These are phyloP conservation scores for Hylodesmum podocarpum DNA, from an alignment of 306 rosid genomes.

Conservation along the genomic window DNA sequence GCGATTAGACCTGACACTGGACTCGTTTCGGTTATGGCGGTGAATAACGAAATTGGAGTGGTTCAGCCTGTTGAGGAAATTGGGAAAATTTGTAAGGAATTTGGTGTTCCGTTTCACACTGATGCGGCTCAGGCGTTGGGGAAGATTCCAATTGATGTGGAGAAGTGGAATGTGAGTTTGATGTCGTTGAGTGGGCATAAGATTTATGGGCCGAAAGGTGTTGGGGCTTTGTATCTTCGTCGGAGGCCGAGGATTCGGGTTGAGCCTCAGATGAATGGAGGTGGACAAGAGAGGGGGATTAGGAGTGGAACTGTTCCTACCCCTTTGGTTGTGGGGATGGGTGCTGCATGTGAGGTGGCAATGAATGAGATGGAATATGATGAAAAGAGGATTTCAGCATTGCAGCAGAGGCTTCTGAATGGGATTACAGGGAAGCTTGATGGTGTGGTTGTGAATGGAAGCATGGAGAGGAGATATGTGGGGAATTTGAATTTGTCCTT, in stretches of 20 bases:
- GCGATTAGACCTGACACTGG: conserved; percentile 85
- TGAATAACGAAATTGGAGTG: conserved; percentile 92
- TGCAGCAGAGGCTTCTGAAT: conserved; percentile 66
- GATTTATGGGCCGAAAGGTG: conserved; percentile 81
- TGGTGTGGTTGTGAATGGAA: conserved; percentile 92
- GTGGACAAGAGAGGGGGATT: conserved; percentile 95
- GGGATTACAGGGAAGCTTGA: conserved; percentile 68
- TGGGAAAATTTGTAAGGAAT: conserved; percentile 78
- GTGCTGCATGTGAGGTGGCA: conserved; percentile 84
- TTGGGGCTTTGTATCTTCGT: conserved; percentile 84
- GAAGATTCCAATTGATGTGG: conserved; percentile 79
- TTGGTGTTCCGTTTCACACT: conserved; percentile 72
- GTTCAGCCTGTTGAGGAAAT: conserved; percentile 87
- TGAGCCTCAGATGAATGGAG: conserved; percentile 98
- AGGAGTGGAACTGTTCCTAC: conserved; percentile 92
- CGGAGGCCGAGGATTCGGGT: conserved; percentile 92
- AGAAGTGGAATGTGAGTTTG: conserved; percentile 92
- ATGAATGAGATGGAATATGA: conserved; percentile 87
- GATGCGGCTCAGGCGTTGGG: conserved; percentile 99
- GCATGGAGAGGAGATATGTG: conserved; percentile 68
- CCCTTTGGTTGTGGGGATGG: conserved; percentile 87
- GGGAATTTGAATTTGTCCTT: conserved; percentile 89
- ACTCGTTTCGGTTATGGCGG: conserved; percentile 87
- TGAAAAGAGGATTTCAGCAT: conserved; percentile 49
- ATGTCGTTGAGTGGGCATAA: conserved; percentile 93